phyloP scores from a whole-genome alignment of 306 rosid genomes.

The Vachellia collinsii region DNA sequence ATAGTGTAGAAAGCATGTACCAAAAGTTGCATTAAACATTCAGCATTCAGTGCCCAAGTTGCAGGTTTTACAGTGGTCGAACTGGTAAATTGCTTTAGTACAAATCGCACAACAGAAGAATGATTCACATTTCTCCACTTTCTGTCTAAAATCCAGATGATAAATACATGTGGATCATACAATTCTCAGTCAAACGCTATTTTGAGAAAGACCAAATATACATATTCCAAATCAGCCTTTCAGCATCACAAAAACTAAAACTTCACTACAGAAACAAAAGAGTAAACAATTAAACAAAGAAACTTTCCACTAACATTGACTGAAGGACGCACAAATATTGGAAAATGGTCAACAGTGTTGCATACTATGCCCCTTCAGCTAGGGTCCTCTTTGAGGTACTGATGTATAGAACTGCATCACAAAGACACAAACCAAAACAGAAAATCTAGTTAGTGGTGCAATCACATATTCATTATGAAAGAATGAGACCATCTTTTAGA shows the following conservation, averaged over 20 bases:
- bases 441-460: conserved; percentile 25
- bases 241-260: not conserved
- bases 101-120: not conserved
- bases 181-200: not conserved
- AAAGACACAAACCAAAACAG: conserved; percentile 27
- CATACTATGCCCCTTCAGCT: conserved; percentile 76
- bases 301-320: conserved; percentile 26
- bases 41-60: not conserved
- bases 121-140: not conserved
- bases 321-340: not conserved
- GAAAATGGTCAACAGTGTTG: conserved; percentile 4
- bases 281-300: not conserved
- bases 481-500: not conserved
- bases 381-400: conserved; percentile 91
- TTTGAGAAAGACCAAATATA: not conserved
- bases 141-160: not conserved
- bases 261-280: conserved; percentile 4
- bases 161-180: not conserved
- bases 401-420: conserved; percentile 84
- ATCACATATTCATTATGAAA: conserved; percentile 19
- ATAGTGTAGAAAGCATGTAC: not conserved
- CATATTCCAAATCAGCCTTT: not conserved
- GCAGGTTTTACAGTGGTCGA: not conserved
- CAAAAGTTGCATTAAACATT: not conserved
- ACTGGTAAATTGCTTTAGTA: not conserved